A percentile compares a stretch with the other conserved stretches of the same genome.
Evolutionary conservation across 805 yeast species (phyloP).

Genomic region (Ogataea angusta): DNA sequence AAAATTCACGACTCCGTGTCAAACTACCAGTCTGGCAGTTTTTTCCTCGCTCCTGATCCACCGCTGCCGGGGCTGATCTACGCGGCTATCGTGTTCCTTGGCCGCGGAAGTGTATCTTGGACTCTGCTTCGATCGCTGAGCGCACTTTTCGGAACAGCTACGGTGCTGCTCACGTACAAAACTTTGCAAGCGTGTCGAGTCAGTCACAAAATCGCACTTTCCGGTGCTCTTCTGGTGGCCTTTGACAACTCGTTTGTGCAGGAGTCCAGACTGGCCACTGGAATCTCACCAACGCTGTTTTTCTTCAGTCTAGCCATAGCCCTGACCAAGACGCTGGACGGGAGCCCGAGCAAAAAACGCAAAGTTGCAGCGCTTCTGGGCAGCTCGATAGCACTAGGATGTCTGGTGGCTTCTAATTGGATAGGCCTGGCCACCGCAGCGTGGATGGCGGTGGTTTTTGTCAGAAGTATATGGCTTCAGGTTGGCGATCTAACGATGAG

Average conservation of each 20-base stretch:
- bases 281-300: constrained; percentile 44
- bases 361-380: constrained; percentile 55
- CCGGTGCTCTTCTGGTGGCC: constrained; percentile 49
- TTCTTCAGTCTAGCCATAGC: constrained; percentile 44
- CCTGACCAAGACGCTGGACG: constrained; percentile 21
- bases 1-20: constrained; percentile 88
- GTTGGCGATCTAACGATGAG: constrained; percentile 64
- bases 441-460: constrained; percentile 51
- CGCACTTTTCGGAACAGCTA: constrained; percentile 50
- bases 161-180: constrained; percentile 50
- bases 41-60: constrained; percentile 76
- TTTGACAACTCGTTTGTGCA: constrained; percentile 66
- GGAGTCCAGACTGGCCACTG: constrained; percentile 52
- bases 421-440: constrained; percentile 64
- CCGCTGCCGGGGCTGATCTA: constrained; percentile 74
- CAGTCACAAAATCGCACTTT: constrained; percentile 45
- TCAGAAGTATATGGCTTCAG: constrained; percentile 59
- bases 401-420: constrained; percentile 60
- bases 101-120: constrained; percentile 59
- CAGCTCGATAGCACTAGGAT: constrained; percentile 52
- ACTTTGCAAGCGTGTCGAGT: constrained; percentile 56
- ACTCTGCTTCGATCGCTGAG: constrained; percentile 56
- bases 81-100: constrained; percentile 55
- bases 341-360: constrained; percentile 40
- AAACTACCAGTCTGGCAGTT: constrained; percentile 64